Conservation (phyloP, 2,329 filamentous ascomycete genomes). For the Sarocladium kiliense region DNA sequence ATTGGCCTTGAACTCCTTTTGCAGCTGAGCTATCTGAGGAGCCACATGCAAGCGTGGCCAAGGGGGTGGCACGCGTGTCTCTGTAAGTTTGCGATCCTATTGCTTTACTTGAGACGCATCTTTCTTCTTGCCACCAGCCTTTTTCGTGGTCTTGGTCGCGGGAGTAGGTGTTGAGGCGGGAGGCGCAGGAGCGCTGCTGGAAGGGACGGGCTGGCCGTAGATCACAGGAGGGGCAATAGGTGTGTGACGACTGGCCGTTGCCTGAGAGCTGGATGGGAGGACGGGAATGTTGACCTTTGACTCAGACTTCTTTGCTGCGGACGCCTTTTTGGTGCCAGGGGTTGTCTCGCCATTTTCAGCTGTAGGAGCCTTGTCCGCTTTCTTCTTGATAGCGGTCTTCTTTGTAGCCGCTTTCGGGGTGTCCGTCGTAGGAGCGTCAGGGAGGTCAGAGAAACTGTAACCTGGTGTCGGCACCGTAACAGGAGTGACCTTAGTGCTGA, state of each 20-base stretch:
- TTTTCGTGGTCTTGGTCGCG: neutral
- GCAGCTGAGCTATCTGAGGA: neutral
- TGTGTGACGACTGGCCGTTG: constrained; percentile 13
- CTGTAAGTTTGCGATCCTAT: neutral
- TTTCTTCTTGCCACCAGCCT: neutral
- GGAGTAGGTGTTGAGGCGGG: neutral
- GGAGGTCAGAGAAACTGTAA: constrained; percentile 14
- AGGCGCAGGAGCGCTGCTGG: neutral
- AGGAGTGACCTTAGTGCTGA: constrained; percentile 28
- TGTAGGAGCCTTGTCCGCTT: constrained; percentile 13
- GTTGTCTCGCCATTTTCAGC: constrained; percentile 14
- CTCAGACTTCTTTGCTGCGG: constrained; percentile 13
- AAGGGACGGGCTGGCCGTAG: neutral
- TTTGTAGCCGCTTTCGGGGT: constrained; percentile 15
- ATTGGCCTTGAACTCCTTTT: neutral
- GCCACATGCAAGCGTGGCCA: neutral
- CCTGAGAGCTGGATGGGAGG: constrained; percentile 24
- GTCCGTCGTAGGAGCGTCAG: constrained; percentile 15
- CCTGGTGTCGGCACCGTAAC: constrained; percentile 22
- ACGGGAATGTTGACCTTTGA: constrained; percentile 15
- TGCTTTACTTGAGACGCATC: neutral
- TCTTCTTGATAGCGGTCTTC: constrained; percentile 12
- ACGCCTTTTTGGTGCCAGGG: constrained; percentile 15
- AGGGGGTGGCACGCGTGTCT: neutral
- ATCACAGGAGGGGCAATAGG: constrained; percentile 5